These are phyloP conservation scores for Botryotinia convoluta DNA, from an alignment of 2,329 filamentous ascomycete species.

Conservation along the genomic window DNA sequence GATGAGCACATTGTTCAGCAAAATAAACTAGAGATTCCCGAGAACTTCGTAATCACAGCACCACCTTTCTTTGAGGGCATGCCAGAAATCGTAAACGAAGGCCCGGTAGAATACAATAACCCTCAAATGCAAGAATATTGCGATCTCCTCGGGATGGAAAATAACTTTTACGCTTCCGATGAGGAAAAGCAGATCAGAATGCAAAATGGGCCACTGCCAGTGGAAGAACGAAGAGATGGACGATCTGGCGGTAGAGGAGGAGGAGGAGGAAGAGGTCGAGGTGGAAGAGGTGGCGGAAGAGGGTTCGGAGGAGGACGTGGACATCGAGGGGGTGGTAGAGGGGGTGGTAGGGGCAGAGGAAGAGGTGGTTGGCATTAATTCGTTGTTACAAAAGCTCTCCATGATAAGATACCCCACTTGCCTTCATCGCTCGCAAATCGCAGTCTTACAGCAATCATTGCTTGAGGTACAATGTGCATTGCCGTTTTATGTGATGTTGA, in stretches of 20 bases:
- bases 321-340: constrained; percentile 32
- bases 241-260: constrained; percentile 35
- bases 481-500: not conserved
- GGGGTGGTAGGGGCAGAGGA: constrained; percentile 13
- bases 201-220: constrained; percentile 54
- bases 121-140: constrained; percentile 84
- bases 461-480: not conserved
- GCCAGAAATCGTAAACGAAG: constrained; percentile 57
- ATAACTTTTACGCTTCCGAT: constrained; percentile 70
- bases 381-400: not conserved
- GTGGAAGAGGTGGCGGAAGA: constrained; percentile 39
- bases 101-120: constrained; percentile 80
- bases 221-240: constrained; percentile 36
- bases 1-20: constrained; percentile 66
- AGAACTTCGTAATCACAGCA: constrained; percentile 76
- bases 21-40: constrained; percentile 65
- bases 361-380: constrained; percentile 18
- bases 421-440: not conserved
- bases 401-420: constrained; percentile 28
- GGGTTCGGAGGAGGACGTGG: constrained; percentile 39
- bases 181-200: constrained; percentile 64
- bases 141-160: constrained; percentile 69
- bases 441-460: not conserved
- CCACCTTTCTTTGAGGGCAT: constrained; percentile 61
- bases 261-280: constrained; percentile 37